These are phyloP conservation scores for Triticum turgidum DNA, from an alignment of 176 grass and related monocot species.

Conservation along the genomic window DNA sequence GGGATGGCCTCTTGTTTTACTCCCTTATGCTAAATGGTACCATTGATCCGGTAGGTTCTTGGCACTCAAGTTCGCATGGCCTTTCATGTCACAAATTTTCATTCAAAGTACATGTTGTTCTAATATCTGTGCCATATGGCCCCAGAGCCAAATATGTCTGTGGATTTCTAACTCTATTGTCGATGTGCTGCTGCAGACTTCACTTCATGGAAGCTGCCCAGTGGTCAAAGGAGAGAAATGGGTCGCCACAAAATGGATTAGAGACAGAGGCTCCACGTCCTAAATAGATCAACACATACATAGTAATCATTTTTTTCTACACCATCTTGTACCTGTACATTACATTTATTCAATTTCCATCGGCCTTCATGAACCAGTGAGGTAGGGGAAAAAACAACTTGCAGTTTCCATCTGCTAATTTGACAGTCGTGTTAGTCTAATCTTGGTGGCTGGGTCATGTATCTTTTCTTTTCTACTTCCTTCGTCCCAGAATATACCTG, in stretches of 20 bases:
- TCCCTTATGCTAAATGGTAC: slow-evolving; percentile 89
- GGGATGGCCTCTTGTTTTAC: slow-evolving; percentile 96
- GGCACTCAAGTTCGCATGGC: background rate
- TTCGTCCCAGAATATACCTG: no score
- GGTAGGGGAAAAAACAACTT: background rate
- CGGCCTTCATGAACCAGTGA: slow-evolving; percentile 1
- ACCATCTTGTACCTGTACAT: slow-evolving; percentile 12
- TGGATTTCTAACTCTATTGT: slow-evolving; percentile 1
- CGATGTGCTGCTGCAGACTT: slow-evolving; percentile 42
- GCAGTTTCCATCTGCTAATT: background rate
- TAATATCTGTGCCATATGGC: background rate
- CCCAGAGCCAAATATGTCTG: background rate
- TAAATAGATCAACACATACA: slow-evolving; percentile 37
- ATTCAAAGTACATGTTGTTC: background rate
- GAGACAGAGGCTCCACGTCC: slow-evolving; percentile 34
- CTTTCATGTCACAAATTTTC: background rate
- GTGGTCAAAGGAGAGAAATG: slow-evolving; percentile 95
- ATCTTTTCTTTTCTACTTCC: background rate
- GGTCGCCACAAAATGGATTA: slow-evolving; percentile 98
- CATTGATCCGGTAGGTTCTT: slow-evolving; percentile 72
- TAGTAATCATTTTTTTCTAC: slow-evolving; percentile 31
- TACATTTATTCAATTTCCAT: slow-evolving; percentile 42
- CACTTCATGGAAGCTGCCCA: slow-evolving; percentile 90
- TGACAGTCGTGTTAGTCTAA: background rate
- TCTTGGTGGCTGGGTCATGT: background rate